Evolutionary conservation across 768 basidiomycete species (phyloP).

Genomic region (Termitomyces sp.): DNA sequence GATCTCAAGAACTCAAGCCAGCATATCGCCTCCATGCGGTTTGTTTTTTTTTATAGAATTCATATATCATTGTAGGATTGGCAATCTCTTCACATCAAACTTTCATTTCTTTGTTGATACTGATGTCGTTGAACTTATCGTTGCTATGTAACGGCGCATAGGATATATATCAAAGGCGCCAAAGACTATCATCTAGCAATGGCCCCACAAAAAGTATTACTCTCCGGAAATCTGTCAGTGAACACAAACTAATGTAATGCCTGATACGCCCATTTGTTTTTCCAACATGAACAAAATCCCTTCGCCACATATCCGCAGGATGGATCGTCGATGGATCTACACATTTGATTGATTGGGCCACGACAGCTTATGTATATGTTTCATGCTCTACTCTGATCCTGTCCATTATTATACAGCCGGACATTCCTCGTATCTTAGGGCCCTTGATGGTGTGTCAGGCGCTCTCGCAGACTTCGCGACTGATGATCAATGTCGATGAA

Average conservation of each 20-base stretch:
- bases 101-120: neutral
- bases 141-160: neutral
- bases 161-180: neutral
- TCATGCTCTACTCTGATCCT: neutral
- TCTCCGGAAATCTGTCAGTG: neutral
- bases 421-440: neutral
- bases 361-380: neutral
- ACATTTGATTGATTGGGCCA: neutral
- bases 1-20: neutral
- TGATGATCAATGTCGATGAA: too few relatives aligned
- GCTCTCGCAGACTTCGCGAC: neutral
- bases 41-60: neutral
- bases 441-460: neutral
- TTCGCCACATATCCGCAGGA: neutral
- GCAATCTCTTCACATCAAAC: neutral
- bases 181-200: neutral
- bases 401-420: neutral
- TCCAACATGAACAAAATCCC: neutral
- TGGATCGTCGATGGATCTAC: neutral
- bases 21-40: neutral
- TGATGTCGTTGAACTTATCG: neutral
- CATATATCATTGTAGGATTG: neutral
- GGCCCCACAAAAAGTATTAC: neutral
- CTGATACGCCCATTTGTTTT: neutral
- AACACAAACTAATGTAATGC: neutral